phyloP scores from a whole-genome alignment of 768 basidiomycete species.

The Trametes sanguinea region DNA sequence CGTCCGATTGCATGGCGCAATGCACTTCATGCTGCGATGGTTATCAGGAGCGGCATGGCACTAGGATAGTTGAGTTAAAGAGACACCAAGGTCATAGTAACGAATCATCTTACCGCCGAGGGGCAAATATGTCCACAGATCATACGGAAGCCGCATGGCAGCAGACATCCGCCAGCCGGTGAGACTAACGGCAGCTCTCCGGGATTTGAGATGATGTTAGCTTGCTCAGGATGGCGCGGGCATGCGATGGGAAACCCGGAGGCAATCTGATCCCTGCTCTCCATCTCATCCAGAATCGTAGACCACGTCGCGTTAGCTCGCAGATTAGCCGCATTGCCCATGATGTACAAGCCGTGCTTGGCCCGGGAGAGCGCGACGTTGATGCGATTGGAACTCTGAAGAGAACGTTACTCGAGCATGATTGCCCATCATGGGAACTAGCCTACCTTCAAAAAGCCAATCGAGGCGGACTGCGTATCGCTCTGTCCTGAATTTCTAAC shows the following conservation, averaged over 20 bases:
- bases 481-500: constrained; percentile 64
- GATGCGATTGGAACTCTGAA: constrained; percentile 12
- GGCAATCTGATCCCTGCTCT: constrained; percentile 48
- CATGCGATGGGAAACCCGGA: constrained; percentile 58
- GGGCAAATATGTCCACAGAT: constrained; percentile 68
- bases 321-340: constrained; percentile 66
- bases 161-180: constrained; percentile 63
- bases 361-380: constrained; percentile 74
- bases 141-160: constrained; percentile 53
- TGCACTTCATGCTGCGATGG: constrained; percentile 51
- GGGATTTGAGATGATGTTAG: constrained; percentile 48
- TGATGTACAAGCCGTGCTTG: constrained; percentile 69
- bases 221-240: constrained; percentile 50
- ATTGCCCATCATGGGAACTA: constrained; percentile 17
- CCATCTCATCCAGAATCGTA: constrained; percentile 57
- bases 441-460: constrained; percentile 74
- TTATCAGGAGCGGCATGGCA: constrained; percentile 64
- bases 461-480: constrained; percentile 33
- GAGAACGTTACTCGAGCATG: not conserved
- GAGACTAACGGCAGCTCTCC: constrained; percentile 52
- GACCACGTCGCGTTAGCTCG: constrained; percentile 58
- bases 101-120: constrained; percentile 47
- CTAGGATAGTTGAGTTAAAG: constrained; percentile 32
- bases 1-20: constrained; percentile 46
- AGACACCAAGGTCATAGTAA: no score